Evolutionary conservation across 2,329 filamentous ascomycete species (phyloP).

Genomic region (Colletotrichum chlorophyti): DNA sequence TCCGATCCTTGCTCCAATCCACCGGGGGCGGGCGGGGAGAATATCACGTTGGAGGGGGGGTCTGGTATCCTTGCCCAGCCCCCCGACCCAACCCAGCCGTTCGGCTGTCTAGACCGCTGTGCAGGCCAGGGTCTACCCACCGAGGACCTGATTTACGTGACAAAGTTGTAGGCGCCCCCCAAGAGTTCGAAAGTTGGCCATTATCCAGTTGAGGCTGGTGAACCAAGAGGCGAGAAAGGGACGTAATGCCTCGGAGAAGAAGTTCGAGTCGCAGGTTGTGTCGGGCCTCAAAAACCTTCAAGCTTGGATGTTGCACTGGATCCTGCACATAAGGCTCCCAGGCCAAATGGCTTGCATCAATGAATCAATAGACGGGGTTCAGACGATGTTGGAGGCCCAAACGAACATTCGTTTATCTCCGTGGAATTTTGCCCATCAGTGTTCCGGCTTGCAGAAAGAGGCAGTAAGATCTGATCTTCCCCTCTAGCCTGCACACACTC

Average conservation of each 20-base stretch:
- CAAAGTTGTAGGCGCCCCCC: not conserved
- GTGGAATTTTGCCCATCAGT: not conserved
- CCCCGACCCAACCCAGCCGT: not conserved
- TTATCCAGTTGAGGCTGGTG: too few relatives aligned
- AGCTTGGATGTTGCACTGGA: not conserved
- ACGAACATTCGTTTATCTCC: too few relatives aligned
- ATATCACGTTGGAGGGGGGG: not conserved
- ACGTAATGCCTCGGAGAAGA: not conserved
- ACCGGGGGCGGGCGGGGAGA: not conserved
- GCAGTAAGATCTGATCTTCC: slow-evolving; percentile 20
- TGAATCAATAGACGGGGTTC: too few relatives aligned
- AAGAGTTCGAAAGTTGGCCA: not conserved
- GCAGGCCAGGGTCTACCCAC: slow-evolving; percentile 13
- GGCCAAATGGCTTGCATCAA: too few relatives aligned
- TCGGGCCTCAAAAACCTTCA: not conserved
- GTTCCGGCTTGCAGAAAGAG: not conserved
- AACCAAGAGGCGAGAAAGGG: not conserved
- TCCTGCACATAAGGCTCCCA: too few relatives aligned
- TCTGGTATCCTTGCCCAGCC: slow-evolving; percentile 15
- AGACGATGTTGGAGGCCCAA: too few relatives aligned
- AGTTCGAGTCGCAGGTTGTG: not conserved
- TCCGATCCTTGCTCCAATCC: slow-evolving; percentile 14
- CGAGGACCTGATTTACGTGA: slow-evolving; percentile 16
- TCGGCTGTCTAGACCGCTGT: slow-evolving; percentile 14
- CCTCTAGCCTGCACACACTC: slow-evolving; percentile 12